Base-by-base conservation (phyloP, 1,284 basidiomycete species). In the Rhizopogon hawkerae region DNA sequence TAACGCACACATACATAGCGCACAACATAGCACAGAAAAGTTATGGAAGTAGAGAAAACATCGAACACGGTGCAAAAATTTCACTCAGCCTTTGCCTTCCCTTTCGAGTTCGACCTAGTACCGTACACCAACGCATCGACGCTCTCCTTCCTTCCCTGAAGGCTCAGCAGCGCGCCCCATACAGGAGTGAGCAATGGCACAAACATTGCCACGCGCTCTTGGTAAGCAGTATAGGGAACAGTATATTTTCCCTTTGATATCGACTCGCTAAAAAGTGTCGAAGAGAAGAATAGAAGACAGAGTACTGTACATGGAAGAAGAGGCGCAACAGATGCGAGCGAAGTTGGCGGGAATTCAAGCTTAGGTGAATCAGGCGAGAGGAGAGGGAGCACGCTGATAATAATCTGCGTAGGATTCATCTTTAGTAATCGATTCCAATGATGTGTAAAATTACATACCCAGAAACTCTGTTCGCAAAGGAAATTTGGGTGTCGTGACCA, bases 401-500 rank as follows among this genome's bases (percentile, higher is more conserved):
- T 72, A 63, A 77, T 72, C 87, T 88, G 48, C 16, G 39, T 13
- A 13, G 1, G 16, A 18, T 3, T 24, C 8, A 8, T 36, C n/a
- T 0, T 21, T 8, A 42, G 14, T 9, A 16, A 35, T 21, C 54
- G 31, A 56, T 43, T 38, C n/a, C 13, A 13, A 26, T 31, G 21
- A 7, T n/a, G 4, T 13, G 23, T 35, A 49, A 18, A 18, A 18
- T 39, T 3, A 9, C 41, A 33, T 55, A 92, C 82, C 92, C 92
- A 95, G 69, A 93, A 92, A 6, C 71, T 68, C 68, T 94, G 92
- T 63, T 96, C 92, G 62, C 87, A 92, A 0, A 85, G 71, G 67
- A 92, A 94, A 65, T 96, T 96, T 14, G 94, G 92, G 65, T 98
- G 94, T 13, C 94, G 75, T 2, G 80, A 83, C 73, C 83, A 92